Conservation (phyloP, 306 rosid species). For the Mimosa bimucronata region DNA sequence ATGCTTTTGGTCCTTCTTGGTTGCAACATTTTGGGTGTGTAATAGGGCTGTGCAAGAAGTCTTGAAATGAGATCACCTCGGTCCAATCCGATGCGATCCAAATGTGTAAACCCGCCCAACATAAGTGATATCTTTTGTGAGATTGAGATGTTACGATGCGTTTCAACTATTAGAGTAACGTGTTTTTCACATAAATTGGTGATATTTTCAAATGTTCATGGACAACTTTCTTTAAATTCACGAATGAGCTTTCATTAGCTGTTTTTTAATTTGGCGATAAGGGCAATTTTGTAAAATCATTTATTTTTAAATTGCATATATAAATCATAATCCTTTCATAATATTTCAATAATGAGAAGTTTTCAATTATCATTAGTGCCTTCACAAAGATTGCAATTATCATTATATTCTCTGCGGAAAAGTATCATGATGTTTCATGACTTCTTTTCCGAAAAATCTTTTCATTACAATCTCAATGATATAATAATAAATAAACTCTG, state of each 20-base stretch:
- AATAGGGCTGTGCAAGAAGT: too few relatives aligned
- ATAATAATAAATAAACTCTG: neutral
- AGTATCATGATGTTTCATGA: neutral
- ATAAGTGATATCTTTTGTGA: too few relatives aligned
- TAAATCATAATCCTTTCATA: too few relatives aligned
- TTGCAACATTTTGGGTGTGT: neutral
- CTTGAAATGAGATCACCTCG: too few relatives aligned
- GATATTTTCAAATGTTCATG: too few relatives aligned
- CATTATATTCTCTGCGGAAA: too few relatives aligned
- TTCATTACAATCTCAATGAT: neutral
- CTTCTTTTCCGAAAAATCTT: neutral
- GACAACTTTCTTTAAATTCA: neutral
- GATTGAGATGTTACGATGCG: too few relatives aligned
- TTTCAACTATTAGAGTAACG: neutral
- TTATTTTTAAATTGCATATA: too few relatives aligned
- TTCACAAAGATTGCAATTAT: neutral
- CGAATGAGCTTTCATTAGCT: neutral
- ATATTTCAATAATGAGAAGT: neutral
- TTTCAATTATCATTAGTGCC: neutral
- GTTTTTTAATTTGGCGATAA: neutral
- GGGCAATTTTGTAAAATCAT: neutral
- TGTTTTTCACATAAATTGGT: neutral
- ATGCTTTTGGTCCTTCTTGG: neutral
- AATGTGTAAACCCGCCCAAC: too few relatives aligned
- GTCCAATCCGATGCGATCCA: too few relatives aligned